Conservation (phyloP, 179 eudicot species). For the Drosera spatulata region DNA sequence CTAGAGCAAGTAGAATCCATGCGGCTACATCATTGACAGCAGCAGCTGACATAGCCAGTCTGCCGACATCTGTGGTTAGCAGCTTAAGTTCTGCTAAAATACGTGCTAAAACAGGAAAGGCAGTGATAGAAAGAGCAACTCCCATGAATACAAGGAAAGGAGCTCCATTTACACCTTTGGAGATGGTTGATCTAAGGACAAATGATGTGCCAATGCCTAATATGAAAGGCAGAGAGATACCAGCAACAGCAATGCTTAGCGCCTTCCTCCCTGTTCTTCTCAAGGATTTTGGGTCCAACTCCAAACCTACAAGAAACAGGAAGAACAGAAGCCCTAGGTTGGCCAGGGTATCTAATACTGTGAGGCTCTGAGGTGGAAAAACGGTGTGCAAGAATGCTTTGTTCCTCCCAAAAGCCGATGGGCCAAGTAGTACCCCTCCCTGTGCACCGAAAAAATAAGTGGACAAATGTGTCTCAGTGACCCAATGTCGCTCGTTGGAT, state of each 20-base stretch:
- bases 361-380: conserved; percentile 40
- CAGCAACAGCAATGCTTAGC: conserved; percentile 36
- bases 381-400: conserved; percentile 23
- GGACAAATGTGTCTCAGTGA: too few relatives aligned
- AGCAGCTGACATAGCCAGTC: conserved; percentile 95
- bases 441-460: conserved; percentile 17
- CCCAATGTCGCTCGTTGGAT: too few relatives aligned
- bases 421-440: conserved; percentile 66
- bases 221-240: conserved; percentile 33
- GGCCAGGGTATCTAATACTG: conserved; percentile 46
- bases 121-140: conserved; percentile 52
- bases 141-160: conserved; percentile 92
- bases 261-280: conserved; percentile 35
- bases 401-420: conserved; percentile 43
- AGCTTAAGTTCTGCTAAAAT: conserved; percentile 85
- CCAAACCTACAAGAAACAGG: conserved; percentile 39
- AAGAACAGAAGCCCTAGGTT: conserved; percentile 46
- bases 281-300: conserved; percentile 32
- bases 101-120: conserved; percentile 34
- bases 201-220: conserved; percentile 44
- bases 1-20: conserved; percentile 86
- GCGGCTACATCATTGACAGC: conserved; percentile 92
- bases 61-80: conserved; percentile 73
- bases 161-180: conserved; percentile 36
- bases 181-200: conserved; percentile 35